Percentiles rank a stretch among this genome's conserved stretches.
These are phyloP conservation scores for Trichophyton benhamiae DNA, from an alignment of 2,329 filamentous ascomycete genomes.

Conservation along the genomic window DNA sequence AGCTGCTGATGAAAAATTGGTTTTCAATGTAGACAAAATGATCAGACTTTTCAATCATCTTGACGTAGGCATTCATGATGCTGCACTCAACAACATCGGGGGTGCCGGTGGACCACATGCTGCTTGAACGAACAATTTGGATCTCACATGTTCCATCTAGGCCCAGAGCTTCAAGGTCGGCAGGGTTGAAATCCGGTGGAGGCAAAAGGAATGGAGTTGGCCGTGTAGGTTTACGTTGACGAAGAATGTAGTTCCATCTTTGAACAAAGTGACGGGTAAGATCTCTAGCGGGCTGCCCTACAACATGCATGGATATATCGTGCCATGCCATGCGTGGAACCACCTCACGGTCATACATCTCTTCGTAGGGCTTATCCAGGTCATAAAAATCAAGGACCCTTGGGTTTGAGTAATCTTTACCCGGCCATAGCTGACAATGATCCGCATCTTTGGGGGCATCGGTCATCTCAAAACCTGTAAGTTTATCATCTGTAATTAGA, in stretches of 20 bases:
- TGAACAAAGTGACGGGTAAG: conserved; percentile 92
- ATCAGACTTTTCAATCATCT: conserved; percentile 59
- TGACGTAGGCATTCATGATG: conserved; percentile 80
- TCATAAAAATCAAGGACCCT: conserved; percentile 90
- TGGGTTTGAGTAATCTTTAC: conserved; percentile 98
- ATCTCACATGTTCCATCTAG: conserved; percentile 92
- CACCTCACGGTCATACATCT: conserved; percentile 86
- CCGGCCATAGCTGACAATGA: conserved; percentile 87
- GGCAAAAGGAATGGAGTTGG: conserved; percentile 89
- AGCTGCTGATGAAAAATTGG: conserved; percentile 83
- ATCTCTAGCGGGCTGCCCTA: conserved; percentile 81
- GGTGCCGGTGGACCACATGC: conserved; percentile 50
- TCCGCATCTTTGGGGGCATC: conserved; percentile 64
- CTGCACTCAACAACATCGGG: conserved; percentile 54
- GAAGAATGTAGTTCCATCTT: conserved; percentile 90
- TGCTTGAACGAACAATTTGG: conserved; percentile 83
- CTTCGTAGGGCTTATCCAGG: conserved; percentile 82
- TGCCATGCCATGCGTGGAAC: conserved; percentile 98
- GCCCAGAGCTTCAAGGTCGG: conserved; percentile 75
- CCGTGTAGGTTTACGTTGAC: conserved; percentile 82
- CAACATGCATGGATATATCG: conserved; percentile 80
- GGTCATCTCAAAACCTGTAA: conserved; percentile 57
- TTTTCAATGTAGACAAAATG: conserved; percentile 98
- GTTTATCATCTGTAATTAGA: conserved; percentile 73
- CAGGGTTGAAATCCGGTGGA: conserved; percentile 77